A percentile compares a stretch with the other conserved stretches of the same genome.
Conservation (phyloP, 1,284 basidiomycete genomes). For the Hymenochaete sp. region DNA sequence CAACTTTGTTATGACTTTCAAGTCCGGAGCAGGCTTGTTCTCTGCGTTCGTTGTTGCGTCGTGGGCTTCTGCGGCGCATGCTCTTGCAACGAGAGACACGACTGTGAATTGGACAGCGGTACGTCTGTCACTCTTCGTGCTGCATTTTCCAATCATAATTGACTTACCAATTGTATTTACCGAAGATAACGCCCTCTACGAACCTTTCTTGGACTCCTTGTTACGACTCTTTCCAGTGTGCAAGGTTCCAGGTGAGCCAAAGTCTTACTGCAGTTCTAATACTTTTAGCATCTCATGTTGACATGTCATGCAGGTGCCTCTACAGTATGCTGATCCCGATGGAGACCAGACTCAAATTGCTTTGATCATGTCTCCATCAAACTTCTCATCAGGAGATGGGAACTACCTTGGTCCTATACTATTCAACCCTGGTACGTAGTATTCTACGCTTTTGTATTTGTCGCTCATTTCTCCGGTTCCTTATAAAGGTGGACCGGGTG, state of each 20-base stretch:
- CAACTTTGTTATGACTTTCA: too few species aligned
- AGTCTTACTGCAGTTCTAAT: background rate
- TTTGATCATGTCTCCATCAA: constrained; percentile 23
- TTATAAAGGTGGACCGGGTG: constrained; percentile 26
- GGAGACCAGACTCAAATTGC: constrained; percentile 25
- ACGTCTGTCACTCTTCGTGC: background rate
- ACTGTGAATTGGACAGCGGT: constrained; percentile 8
- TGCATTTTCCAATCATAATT: background rate
- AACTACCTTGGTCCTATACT: constrained; percentile 28
- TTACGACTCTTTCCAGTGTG: constrained; percentile 10
- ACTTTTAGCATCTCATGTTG: background rate
- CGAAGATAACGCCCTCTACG: constrained; percentile 9
- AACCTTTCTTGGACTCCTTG: constrained; percentile 7
- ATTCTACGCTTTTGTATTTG: background rate
- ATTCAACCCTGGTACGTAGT: constrained; percentile 26
- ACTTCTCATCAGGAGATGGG: constrained; percentile 18
- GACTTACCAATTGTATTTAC: background rate
- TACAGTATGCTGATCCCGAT: constrained; percentile 26
- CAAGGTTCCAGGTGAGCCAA: constrained; percentile 6
- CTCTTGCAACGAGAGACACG: too few species aligned
- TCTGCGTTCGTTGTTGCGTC: too few species aligned
- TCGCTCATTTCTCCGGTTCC: background rate
- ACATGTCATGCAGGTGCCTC: constrained; percentile 23
- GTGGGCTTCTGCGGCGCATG: too few species aligned
- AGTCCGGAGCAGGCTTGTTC: too few species aligned